Evolutionary conservation across 805 yeast species (phyloP).

Genomic region (Candida piceae): DNA sequence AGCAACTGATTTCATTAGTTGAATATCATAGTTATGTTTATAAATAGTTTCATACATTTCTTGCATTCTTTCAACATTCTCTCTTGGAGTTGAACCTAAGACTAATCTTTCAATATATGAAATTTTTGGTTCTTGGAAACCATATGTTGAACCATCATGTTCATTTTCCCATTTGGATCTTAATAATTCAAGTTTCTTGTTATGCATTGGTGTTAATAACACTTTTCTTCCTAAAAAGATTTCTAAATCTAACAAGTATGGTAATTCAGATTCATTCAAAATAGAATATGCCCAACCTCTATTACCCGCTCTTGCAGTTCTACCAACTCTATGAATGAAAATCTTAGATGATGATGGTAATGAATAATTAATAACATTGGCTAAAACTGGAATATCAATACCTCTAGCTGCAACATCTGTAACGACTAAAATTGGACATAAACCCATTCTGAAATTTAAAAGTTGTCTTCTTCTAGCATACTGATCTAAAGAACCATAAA

Average conservation of each 20-base stretch:
- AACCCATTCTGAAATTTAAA: constrained; percentile 77
- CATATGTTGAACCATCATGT: constrained; percentile 22
- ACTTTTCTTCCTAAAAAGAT: constrained; percentile 83
- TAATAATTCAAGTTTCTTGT: constrained; percentile 51
- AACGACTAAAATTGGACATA: constrained; percentile 83
- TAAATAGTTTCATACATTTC: constrained; percentile 66
- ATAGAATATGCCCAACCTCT: constrained; percentile 97
- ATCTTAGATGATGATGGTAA: constrained; percentile 90
- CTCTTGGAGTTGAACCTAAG: constrained; percentile 77
- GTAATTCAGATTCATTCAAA: constrained; percentile 78
- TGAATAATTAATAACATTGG: constrained; percentile 89
- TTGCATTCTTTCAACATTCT: constrained; percentile 59
- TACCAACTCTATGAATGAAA: constrained; percentile 95
- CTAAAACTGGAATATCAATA: constrained; percentile 94
- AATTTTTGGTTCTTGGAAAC: constrained; percentile 49
- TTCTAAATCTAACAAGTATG: constrained; percentile 87
- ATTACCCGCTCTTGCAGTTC: constrained; percentile 99
- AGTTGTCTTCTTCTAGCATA: constrained; percentile 89
- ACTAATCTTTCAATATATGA: constrained; percentile 74
- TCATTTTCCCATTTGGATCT: constrained; percentile 39
- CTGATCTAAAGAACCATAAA: constrained; percentile 93
- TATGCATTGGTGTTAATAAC: constrained; percentile 63
- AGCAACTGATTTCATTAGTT: constrained; percentile 63
- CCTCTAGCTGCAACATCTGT: constrained; percentile 99
- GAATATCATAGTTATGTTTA: constrained; percentile 61